A percentile compares a stretch with the other conserved stretches of the same genome.
Conservation (phyloP, 1,284 basidiomycete genomes). For the Rhizoctonia solani region DNA sequence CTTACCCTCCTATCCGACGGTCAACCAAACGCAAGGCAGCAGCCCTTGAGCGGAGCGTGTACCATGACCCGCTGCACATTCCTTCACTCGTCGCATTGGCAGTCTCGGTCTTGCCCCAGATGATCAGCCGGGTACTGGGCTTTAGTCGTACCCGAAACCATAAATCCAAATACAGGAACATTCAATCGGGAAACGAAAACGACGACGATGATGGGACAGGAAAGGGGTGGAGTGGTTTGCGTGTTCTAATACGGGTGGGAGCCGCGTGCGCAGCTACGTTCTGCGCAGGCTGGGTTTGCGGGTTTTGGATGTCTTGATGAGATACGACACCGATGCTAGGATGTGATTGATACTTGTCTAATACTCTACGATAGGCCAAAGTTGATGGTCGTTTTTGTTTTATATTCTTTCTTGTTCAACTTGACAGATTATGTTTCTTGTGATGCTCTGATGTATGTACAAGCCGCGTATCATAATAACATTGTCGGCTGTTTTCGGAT, state of each 20-base stretch:
- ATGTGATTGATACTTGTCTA: not conserved
- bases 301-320: conserved; percentile 28
- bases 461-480: not conserved
- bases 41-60: conserved; percentile 19
- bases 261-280: conserved; percentile 26
- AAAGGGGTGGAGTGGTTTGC: conserved; percentile 7
- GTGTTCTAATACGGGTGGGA: conserved; percentile 14
- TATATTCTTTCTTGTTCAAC: not conserved
- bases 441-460: conserved; percentile 1
- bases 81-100: conserved; percentile 36
- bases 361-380: not conserved
- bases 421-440: not conserved
- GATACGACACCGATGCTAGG: no score
- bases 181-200: not conserved
- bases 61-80: conserved; percentile 35
- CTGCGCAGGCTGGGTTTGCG: conserved; percentile 27
- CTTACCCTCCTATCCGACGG: no score
- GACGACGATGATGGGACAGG: not conserved
- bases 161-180: not conserved
- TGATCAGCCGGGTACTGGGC: conserved; percentile 17
- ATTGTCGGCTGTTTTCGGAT: not conserved
- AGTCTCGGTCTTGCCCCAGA: conserved; percentile 33
- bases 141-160: not conserved
- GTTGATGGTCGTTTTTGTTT: not conserved
- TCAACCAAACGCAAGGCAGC: no score